Evolutionary conservation across 257 asterid genomes (phyloP).

Genomic region (Solanum sparsipilum): DNA sequence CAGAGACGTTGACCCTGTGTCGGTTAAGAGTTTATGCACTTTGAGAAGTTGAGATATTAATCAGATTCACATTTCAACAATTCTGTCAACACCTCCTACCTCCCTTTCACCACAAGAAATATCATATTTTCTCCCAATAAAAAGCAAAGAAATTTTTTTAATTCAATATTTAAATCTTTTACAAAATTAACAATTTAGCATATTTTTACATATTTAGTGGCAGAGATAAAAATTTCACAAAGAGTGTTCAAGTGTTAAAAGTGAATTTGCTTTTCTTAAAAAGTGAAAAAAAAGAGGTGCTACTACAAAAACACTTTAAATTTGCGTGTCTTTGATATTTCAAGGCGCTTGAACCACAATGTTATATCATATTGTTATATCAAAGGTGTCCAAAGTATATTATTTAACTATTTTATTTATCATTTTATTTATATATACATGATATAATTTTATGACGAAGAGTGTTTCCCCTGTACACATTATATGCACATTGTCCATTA

Average conservation of each 20-base stretch:
- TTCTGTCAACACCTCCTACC: neutral
- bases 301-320: neutral
- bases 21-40: neutral
- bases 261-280: neutral
- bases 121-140: neutral
- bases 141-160: too few relatives aligned
- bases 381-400: too few relatives aligned
- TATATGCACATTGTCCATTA: neutral
- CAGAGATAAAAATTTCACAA: neutral
- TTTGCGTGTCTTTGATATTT: too few relatives aligned
- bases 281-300: too few relatives aligned
- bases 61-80: neutral
- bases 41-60: neutral
- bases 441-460: neutral
- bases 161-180: neutral
- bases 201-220: neutral
- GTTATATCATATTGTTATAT: too few relatives aligned
- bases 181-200: neutral
- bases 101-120: neutral
- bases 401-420: too few relatives aligned
- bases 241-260: neutral
- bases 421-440: too few relatives aligned
- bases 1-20: slow-evolving; percentile 49
- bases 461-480: neutral
- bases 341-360: neutral